Conservation (phyloP, 371 early-diverging fungal genomes). For the Phascolomyces articulosus region DNA sequence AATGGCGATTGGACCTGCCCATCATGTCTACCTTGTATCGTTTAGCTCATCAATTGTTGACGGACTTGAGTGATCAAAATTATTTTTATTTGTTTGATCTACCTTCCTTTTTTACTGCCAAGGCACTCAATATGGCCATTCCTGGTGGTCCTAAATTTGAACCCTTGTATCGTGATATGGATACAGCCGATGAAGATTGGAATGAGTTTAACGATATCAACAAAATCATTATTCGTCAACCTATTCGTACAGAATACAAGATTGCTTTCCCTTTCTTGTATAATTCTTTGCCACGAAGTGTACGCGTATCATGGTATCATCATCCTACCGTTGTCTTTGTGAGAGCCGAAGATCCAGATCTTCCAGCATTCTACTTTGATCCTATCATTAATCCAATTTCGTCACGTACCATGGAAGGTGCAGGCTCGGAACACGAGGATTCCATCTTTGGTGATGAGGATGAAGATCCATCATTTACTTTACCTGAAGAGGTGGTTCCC, state of each 20-base stretch:
- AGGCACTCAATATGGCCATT: slow-evolving; percentile 98
- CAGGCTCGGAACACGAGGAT: slow-evolving; percentile 73
- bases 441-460: slow-evolving; percentile 86
- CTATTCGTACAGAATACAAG: slow-evolving; percentile 97
- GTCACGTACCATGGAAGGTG: slow-evolving; percentile 69
- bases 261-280: slow-evolving; percentile 98
- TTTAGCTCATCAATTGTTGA: slow-evolving; percentile 90
- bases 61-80: slow-evolving; percentile 93
- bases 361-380: slow-evolving; percentile 97
- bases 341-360: slow-evolving; percentile 92
- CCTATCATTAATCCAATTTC: slow-evolving; percentile 97
- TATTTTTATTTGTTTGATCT: slow-evolving; percentile 97
- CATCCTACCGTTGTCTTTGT: slow-evolving; percentile 90
- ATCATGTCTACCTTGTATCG: slow-evolving; percentile 95
- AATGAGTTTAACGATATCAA: slow-evolving; percentile 99
- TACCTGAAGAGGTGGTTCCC: slow-evolving; percentile 84
- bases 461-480: slow-evolving; percentile 68
- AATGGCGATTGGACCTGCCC: slow-evolving; percentile 92
- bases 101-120: slow-evolving; percentile 95
- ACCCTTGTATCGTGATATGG: slow-evolving; percentile 93
- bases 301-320: slow-evolving; percentile 93
- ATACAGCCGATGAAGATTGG: slow-evolving; percentile 98
- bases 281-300: slow-evolving; percentile 94
- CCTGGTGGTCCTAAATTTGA: slow-evolving; percentile 99
- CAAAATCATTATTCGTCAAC: slow-evolving; percentile 98